phyloP scores from a whole-genome alignment of 2,329 filamentous ascomycete genomes.

The Beauveria pseudobassiana region DNA sequence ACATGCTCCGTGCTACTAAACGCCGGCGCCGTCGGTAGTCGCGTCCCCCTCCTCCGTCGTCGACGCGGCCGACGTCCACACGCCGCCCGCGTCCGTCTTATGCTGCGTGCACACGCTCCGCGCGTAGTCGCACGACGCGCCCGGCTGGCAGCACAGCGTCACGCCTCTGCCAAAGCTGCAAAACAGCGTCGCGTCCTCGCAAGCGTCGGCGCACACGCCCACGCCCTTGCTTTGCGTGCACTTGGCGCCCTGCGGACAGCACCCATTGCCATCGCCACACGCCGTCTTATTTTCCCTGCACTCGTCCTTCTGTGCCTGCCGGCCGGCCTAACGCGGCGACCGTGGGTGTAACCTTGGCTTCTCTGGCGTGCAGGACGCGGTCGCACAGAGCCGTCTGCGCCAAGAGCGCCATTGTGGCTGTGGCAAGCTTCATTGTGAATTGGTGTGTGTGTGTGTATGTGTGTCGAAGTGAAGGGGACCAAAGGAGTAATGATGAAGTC shows the following conservation, averaged over 20 bases:
- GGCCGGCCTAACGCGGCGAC: not conserved
- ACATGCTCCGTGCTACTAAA: not conserved
- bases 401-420: not conserved
- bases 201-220: constrained; percentile 3
- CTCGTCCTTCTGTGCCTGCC: not conserved
- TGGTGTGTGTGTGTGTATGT: not conserved
- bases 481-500: not conserved
- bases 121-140: constrained; percentile 5
- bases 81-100: not conserved
- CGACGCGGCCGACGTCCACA: not conserved
- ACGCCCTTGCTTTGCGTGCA: constrained; percentile 6
- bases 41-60: not conserved
- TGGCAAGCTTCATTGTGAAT: constrained; percentile 4
- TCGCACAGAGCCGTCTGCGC: not conserved
- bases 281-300: constrained; percentile 7
- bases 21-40: not conserved
- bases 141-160: constrained; percentile 5
- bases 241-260: not conserved
- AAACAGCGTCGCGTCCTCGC: not conserved
- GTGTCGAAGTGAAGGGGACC: not conserved
- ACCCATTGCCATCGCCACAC: constrained; percentile 9
- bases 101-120: constrained; percentile 7
- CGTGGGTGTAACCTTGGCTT: constrained; percentile 1
- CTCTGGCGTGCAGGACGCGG: not conserved
- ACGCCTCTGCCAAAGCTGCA: constrained; percentile 2